Conservation (phyloP, 805 yeast species). For the Saccharomycopsis sp. region DNA sequence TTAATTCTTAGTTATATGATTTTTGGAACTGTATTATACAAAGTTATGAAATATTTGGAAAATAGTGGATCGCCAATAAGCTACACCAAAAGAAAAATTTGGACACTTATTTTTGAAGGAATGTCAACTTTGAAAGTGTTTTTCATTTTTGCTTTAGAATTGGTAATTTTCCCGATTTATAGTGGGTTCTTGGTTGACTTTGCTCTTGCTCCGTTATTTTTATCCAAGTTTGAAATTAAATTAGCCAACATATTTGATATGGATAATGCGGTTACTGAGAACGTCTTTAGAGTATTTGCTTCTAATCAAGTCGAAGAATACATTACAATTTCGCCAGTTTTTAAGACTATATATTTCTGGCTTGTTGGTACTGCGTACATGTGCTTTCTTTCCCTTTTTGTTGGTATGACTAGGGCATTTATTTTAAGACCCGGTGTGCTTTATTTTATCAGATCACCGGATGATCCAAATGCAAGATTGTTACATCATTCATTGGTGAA, state of each 20-base stretch:
- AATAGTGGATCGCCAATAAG: constrained; percentile 13
- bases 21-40: constrained; percentile 25
- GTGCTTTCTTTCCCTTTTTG: constrained; percentile 80
- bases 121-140: constrained; percentile 68
- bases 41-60: constrained; percentile 28
- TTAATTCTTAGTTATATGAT: constrained; percentile 33
- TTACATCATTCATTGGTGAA: constrained; percentile 81
- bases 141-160: constrained; percentile 66
- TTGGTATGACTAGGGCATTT: constrained; percentile 68
- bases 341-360: constrained; percentile 41
- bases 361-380: constrained; percentile 73
- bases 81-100: neutral
- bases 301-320: neutral
- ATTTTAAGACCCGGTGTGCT: constrained; percentile 84
- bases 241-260: constrained; percentile 13
- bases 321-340: neutral
- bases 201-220: constrained; percentile 54
- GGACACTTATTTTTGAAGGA: constrained; percentile 23
- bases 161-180: constrained; percentile 76
- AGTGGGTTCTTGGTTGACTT: constrained; percentile 77
- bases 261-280: neutral
- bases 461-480: constrained; percentile 82
- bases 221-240: constrained; percentile 16
- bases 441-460: constrained; percentile 88
- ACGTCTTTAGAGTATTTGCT: constrained; percentile 8